These are phyloP conservation scores for Gossypium thurberi DNA, from an alignment of 345 rosid species.

Conservation along the genomic window DNA sequence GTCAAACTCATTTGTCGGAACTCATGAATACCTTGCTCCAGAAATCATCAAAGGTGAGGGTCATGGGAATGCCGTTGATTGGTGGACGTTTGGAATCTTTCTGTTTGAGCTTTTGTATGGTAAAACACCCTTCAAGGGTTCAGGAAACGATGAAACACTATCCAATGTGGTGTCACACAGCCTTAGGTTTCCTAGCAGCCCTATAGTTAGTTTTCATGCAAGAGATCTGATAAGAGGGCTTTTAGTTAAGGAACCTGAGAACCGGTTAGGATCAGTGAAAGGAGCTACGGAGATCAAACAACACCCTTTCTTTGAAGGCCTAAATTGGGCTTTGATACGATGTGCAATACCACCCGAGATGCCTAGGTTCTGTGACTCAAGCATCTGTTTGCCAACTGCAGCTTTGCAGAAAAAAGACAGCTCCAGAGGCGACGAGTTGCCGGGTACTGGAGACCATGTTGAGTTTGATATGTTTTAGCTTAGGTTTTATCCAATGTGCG, in stretches of 20 bases:
- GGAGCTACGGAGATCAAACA: constrained; percentile 81
- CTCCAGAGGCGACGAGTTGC: constrained; percentile 26
- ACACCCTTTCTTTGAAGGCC: constrained; percentile 68
- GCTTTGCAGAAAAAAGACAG: constrained; percentile 26
- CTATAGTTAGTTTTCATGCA: constrained; percentile 52
- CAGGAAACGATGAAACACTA: constrained; percentile 58
- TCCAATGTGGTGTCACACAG: constrained; percentile 55
- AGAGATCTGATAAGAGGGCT: constrained; percentile 65
- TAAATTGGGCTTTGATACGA: constrained; percentile 74
- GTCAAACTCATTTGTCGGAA: constrained; percentile 78
- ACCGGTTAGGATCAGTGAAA: constrained; percentile 50
- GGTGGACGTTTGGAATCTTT: constrained; percentile 85
- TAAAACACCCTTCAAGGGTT: constrained; percentile 68
- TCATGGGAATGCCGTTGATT: constrained; percentile 76
- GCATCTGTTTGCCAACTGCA: constrained; percentile 6
- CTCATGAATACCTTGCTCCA: constrained; percentile 75
- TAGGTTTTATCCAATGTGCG: background rate
- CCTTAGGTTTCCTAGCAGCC: constrained; percentile 56
- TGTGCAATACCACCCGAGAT: constrained; percentile 67
- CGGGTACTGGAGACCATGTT: constrained; percentile 27
- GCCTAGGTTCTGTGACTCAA: constrained; percentile 30
- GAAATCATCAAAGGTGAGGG: constrained; percentile 78
- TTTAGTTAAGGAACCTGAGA: constrained; percentile 59
- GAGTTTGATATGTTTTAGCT: constrained; percentile 60
- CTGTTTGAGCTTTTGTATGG: constrained; percentile 64